Conservation (phyloP, 2,329 filamentous ascomycete species). For the Blastomyces gilchristii region DNA sequence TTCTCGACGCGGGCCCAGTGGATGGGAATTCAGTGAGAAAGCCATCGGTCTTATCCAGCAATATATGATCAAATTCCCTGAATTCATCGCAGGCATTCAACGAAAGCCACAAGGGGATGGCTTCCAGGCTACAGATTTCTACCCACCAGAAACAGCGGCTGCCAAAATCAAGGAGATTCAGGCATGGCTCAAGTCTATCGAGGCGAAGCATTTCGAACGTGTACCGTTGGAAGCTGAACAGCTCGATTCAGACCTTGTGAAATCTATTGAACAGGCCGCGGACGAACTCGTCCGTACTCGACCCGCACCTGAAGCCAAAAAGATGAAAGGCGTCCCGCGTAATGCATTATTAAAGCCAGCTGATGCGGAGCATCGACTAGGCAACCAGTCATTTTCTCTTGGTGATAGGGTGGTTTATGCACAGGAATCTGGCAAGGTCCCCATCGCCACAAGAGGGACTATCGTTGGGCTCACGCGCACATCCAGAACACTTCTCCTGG, state of each 20-base stretch:
- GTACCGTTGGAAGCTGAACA: slow-evolving; percentile 97
- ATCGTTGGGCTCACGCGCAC: slow-evolving; percentile 92
- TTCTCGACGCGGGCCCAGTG: slow-evolving; percentile 71
- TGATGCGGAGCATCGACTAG: slow-evolving; percentile 87
- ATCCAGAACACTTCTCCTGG: slow-evolving; percentile 67
- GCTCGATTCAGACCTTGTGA: slow-evolving; percentile 82
- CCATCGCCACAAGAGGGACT: slow-evolving; percentile 81
- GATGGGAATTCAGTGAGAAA: slow-evolving; percentile 91
- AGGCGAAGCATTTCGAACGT: slow-evolving; percentile 83
- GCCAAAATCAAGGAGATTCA: slow-evolving; percentile 85
- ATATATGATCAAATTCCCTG: slow-evolving; percentile 90
- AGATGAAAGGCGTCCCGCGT: slow-evolving; percentile 70
- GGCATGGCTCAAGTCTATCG: slow-evolving; percentile 81
- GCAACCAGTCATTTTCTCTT: slow-evolving; percentile 70
- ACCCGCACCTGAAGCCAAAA: slow-evolving; percentile 51
- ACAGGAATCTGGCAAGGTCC: slow-evolving; percentile 85
- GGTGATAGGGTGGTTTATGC: slow-evolving; percentile 92
- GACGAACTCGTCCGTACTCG: slow-evolving; percentile 50
- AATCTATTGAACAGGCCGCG: slow-evolving; percentile 64
- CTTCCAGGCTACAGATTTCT: slow-evolving; percentile 76
- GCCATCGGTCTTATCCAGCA: slow-evolving; percentile 70
- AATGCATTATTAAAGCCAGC: slow-evolving; percentile 83
- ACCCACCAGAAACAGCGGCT: slow-evolving; percentile 61
- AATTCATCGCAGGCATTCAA: slow-evolving; percentile 86
- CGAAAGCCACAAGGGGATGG: slow-evolving; percentile 76